Evolutionary conservation across 1,284 basidiomycete species (phyloP).

Genomic region (Malassezia globosa): DNA sequence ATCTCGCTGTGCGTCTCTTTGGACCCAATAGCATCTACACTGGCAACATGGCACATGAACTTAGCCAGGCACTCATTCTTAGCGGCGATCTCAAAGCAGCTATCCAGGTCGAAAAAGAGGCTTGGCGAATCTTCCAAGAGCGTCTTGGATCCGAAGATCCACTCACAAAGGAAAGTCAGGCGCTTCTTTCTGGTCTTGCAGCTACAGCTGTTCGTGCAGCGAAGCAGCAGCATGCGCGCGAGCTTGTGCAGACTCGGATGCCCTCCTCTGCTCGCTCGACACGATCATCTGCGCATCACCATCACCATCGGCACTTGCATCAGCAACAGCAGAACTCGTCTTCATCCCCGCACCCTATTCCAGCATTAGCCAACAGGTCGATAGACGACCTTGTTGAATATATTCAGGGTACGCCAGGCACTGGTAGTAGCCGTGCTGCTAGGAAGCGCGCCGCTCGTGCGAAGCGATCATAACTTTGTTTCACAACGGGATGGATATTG

Average conservation of each 20-base stretch:
- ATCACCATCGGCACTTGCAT: background rate
- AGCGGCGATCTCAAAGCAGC: constrained; percentile 40
- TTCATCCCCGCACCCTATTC: constrained; percentile 4
- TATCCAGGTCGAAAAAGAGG: constrained; percentile 39
- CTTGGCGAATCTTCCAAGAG: constrained; percentile 37
- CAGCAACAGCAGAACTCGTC: background rate
- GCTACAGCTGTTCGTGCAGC: constrained; percentile 39
- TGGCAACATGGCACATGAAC: constrained; percentile 41
- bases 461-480: background rate
- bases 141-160: constrained; percentile 42
- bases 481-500: too few relatives aligned
- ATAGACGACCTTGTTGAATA: constrained; percentile 39
- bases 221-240: constrained; percentile 12
- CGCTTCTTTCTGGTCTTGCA: constrained; percentile 38
- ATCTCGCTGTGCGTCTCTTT: constrained; percentile 30
- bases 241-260: background rate
- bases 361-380: constrained; percentile 19
- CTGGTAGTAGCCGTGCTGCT: constrained; percentile 2
- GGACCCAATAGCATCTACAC: constrained; percentile 42
- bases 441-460: constrained; percentile 7
- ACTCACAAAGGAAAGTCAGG: constrained; percentile 39
- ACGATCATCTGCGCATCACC: too few relatives aligned
- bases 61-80: constrained; percentile 42
- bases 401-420: constrained; percentile 29
- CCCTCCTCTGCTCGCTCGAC: background rate